These are phyloP conservation scores for Adiantum capillusveneris DNA, from an alignment of 75 land plant species.

Conservation along the genomic window DNA sequence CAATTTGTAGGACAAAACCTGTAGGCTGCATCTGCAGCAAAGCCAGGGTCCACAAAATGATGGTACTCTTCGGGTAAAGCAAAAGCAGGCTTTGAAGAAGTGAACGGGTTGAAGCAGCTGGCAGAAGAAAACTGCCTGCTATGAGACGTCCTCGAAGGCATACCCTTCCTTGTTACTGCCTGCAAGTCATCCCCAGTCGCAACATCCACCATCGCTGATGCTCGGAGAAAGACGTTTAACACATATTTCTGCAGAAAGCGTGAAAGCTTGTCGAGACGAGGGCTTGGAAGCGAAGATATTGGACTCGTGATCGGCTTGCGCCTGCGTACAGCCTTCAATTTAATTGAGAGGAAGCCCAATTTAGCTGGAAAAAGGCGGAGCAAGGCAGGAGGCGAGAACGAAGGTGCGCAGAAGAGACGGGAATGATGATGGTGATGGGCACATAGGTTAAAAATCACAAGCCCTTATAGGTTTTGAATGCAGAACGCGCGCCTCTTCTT, in stretches of 20 bases:
- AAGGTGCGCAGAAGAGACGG: neutral
- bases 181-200: no score
- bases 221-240: no score
- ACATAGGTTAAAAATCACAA: neutral
- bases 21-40: conserved; percentile 1
- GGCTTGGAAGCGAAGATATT: no score
- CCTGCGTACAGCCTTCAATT: no score
- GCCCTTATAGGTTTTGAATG: neutral
- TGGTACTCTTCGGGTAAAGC: neutral
- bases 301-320: no score
- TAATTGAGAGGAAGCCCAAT: no score
- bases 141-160: neutral
- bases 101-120: neutral
- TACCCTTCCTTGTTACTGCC: no score
- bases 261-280: no score
- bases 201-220: no score
- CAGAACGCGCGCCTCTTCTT: no score
- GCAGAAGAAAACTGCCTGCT: neutral
- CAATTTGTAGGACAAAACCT: no score
- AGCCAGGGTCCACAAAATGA: neutral
- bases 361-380: neutral
- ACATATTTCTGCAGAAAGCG: no score
- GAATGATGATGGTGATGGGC: neutral
- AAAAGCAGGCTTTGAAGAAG: neutral
- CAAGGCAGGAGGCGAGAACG: neutral